Base-by-base conservation (phyloP, 129 eudicot genomes). In the Ambrosia trifida region DNA sequence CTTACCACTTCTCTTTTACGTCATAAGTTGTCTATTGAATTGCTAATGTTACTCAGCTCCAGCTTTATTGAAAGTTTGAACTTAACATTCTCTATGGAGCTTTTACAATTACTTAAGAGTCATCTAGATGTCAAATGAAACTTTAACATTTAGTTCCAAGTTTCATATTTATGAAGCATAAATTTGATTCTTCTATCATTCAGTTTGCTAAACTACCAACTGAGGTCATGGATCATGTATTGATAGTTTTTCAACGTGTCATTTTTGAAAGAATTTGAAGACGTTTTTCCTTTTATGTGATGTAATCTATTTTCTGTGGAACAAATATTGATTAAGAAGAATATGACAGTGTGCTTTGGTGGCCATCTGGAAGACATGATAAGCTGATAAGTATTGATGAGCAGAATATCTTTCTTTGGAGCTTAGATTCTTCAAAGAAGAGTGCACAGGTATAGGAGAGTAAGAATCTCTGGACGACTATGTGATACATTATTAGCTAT, bases 351-450 rank as follows among this genome's bases (percentile, higher is more conserved):
- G 87, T 82, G 71, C 85, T 94, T 47, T 94, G 99, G 99, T 94
- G 99, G 97, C 96, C 97, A 41, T 78, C 97, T 70, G 99, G 96
- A 75, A 87, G 92, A 72, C 97, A 90, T 79, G 99, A 90, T 78
- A 94, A 90, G 70, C 68, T 94, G 83, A 84, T 90, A 40, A 83
- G 91, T 62, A 84, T 94, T 33, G 99, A 94, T 77, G 97, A 94
- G 72, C 97, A 90, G 59, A 94, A 82, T 81, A 86, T 94, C 78
- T 79, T 78, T 64, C 82, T 94, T 63, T 94, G 99, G 99, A 82
- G 93, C 79, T 82, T 94, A 74, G 99, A 94, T 85, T 82, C 97
- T 68, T 90, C 99, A 56, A 90, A 80, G 78, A 94, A 94, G 87
- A 84, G 87, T 46, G 97, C 97, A 58, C 97, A 94, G 99, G 99